phyloP scores from a whole-genome alignment of 176 grass and related monocot species.

The Hordeum marinum region DNA sequence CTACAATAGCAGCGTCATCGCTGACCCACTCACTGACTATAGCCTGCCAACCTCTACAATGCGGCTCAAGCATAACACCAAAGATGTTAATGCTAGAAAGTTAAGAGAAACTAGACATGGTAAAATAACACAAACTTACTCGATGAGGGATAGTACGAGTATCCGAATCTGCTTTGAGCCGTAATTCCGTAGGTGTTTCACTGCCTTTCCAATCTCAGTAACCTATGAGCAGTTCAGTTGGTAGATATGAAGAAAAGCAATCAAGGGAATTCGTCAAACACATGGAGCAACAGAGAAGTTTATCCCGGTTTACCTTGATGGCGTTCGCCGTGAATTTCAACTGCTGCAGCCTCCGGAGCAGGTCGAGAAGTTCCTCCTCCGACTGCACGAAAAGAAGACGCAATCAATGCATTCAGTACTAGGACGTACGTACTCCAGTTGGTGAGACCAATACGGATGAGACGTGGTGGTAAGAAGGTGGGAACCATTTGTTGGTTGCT shows the following conservation, averaged over 20 bases:
- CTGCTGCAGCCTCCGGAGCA: slow-evolving; percentile 36
- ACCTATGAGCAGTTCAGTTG: slow-evolving; percentile 39
- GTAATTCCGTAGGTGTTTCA: slow-evolving; percentile 44
- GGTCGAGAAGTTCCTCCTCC: slow-evolving; percentile 47
- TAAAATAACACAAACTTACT: slow-evolving; percentile 30
- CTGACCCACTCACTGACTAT: slow-evolving; percentile 52
- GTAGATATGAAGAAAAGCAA: slow-evolving; percentile 10
- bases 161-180: slow-evolving; percentile 51
- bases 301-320: slow-evolving; percentile 41
- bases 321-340: slow-evolving; percentile 57
- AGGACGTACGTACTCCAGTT: neutral
- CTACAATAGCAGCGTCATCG: slow-evolving; percentile 43
- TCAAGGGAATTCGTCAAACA: slow-evolving; percentile 4
- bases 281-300: neutral
- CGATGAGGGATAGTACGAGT: slow-evolving; percentile 48
- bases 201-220: slow-evolving; percentile 56
- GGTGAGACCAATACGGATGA: neutral
- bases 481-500: slow-evolving; percentile 33
- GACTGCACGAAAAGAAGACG: slow-evolving; percentile 30
- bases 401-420: slow-evolving; percentile 1
- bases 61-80: neutral
- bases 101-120: neutral
- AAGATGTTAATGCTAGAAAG: neutral
- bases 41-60: slow-evolving; percentile 57
- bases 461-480: neutral